Base-by-base conservation (phyloP, 129 eudicot genomes). In the Flaveria brownii region DNA sequence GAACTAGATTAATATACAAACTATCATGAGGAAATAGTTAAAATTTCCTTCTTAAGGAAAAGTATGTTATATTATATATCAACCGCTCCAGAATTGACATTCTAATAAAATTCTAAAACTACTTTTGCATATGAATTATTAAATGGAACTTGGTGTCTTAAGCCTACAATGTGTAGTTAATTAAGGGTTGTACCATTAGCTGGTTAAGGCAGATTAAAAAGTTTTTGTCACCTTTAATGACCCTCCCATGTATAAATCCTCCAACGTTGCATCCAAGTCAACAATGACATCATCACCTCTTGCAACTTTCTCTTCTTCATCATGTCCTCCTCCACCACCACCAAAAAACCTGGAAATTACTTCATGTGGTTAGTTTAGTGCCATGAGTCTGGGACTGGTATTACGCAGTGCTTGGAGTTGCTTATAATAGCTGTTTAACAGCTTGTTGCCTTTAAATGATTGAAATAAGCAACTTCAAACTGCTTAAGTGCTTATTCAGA, bases 181-280 rank as follows among this genome's bases (percentile, higher is more conserved):
- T 33, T 30, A 33, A 25, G 33, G 14, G 46, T 33, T 33, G 46
- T 64, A 33, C n/a, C 47, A 7, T 18, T 61, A 25, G 41, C 41
- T 26, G 18, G 67, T 26, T 26, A 61, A 25, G 14, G 42, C 1
- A 26, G 42, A 61, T 26, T 15, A 33, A n/a, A 47, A 33, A 16
- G 6, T n/a, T 39, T 30, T 73, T 43, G 6, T 56, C 80, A 91
- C 99, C 97, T 95, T 91, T 86, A 91, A 52, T 76, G 96, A 82
- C 65, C 99, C 99, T 77, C 99, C 99, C 97, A 95, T 84, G 88
- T 95, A 95, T 52, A 95, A 78, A 86, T 95, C 99, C 79, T 95
- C 99, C 77, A 95, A 76, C 51, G 96, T 78, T 43, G 99, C 97
- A 78, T 95, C 97, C 82, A 95, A 74, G 23, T 91, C 99, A 69